Conservation (phyloP, 1,284 basidiomycete genomes). For the Schizopora paradoxa region DNA sequence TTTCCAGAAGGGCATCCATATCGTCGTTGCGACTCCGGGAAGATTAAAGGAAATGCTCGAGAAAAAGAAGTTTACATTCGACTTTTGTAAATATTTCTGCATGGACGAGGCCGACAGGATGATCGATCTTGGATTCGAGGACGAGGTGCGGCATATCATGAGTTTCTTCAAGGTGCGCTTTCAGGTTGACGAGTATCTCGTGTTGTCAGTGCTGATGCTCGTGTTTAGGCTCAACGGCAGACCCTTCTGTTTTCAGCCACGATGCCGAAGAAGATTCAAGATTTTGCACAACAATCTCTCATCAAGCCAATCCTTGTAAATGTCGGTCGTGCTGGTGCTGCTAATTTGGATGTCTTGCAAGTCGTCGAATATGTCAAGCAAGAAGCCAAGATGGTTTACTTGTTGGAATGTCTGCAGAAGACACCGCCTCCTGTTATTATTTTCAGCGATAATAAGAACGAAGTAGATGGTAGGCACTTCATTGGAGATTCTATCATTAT, state of each 20-base stretch:
- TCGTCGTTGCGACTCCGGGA: slow-evolving; percentile 95
- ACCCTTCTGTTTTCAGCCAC: slow-evolving; percentile 97
- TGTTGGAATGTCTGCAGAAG: slow-evolving; percentile 96
- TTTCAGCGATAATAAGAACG: slow-evolving; percentile 99
- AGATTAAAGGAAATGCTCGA: slow-evolving; percentile 96
- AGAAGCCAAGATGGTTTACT: slow-evolving; percentile 99
- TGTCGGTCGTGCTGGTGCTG: slow-evolving; percentile 96
- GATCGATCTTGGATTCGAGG: slow-evolving; percentile 99
- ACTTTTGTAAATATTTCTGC: slow-evolving; percentile 91
- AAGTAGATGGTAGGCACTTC: slow-evolving; percentile 88
- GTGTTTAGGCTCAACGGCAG: slow-evolving; percentile 82
- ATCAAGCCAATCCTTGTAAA: slow-evolving; percentile 93
- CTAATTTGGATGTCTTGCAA: slow-evolving; percentile 94
- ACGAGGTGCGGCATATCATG: slow-evolving; percentile 98
- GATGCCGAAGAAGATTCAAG: slow-evolving; percentile 98
- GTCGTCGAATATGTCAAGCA: slow-evolving; percentile 99
- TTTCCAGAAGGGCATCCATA: slow-evolving; percentile 86
- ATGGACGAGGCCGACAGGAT: slow-evolving; percentile 99
- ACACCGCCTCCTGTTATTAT: slow-evolving; percentile 98
- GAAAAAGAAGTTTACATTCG: slow-evolving; percentile 87
- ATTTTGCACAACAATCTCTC: slow-evolving; percentile 94
- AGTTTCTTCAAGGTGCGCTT: slow-evolving; percentile 97
- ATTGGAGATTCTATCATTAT: neutral
- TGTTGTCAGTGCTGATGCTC: neutral
- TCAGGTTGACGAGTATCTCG: slow-evolving; percentile 20